Evolutionary conservation across 768 basidiomycete species (phyloP), one percentile per base, ranked within the genome.

Genomic region (Trametes cingulata): DNA sequence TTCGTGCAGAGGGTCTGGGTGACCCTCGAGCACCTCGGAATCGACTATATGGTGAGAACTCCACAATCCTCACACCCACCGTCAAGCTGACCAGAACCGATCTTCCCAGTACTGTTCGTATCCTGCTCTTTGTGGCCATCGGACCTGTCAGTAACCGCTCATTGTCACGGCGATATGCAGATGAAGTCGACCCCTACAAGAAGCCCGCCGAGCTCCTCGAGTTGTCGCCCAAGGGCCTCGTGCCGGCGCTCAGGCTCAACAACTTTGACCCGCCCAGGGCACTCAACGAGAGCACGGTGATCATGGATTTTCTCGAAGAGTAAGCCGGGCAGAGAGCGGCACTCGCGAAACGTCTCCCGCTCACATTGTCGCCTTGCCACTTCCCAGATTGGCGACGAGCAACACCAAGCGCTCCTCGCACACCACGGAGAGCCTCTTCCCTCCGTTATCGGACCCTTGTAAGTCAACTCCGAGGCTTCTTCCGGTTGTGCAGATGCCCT

Each of bases 1-100:
- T 93, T 92, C 68, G 90, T 92, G 1, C 90, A 93, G 71, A 79
- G 91, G 15, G 88, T 83, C 2, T 94, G 92, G 91, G 79, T 85
- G 19, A 80, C 85, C 0, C 76, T 93, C 29, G 90, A 93, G 70
- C 80, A 82, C 61, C 81, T 91, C 20, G 80, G 77, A 1, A 82
- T 92, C 45, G 82, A 85, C 2, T 93, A 95, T 74, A 82, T 85
- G 69, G 88, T 87, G 57, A 48, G 76, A 52, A n/a, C 35, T 25
- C 15, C 8, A 42, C 53, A n/a, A n/a, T n/a, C n/a, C n/a, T n/a
- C n/a, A n/a, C n/a, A n/a, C n/a, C n/a, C n/a, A n/a, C n/a, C n/a
- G n/a, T n/a, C n/a, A n/a, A n/a, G n/a, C n/a, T n/a, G n/a, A n/a
- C n/a, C n/a, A 2, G 6, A 12, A n/a, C 24, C 13, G 3, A 15